Conservation (phyloP, 192 early-diverging fungal genomes). For the Backusella tarrabulga region DNA sequence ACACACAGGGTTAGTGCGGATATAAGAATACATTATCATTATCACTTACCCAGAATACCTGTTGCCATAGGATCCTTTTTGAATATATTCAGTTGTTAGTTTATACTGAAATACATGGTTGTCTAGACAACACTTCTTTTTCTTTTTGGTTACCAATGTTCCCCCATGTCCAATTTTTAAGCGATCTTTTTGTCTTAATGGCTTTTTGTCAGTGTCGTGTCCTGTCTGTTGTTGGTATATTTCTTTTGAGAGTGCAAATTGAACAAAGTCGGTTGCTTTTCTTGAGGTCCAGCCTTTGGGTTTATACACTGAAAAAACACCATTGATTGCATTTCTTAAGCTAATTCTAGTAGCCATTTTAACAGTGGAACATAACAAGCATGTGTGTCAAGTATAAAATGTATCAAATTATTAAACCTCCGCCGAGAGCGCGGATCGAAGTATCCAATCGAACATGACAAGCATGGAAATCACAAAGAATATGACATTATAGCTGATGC, state of each 20-base stretch:
- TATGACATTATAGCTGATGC: too few relatives aligned
- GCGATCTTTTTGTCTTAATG: conserved; percentile 21
- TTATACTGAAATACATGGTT: neutral
- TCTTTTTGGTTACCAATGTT: conserved; percentile 31
- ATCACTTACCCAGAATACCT: conserved; percentile 46
- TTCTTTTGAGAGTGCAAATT: conserved; percentile 27
- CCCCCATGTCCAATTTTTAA: conserved; percentile 60
- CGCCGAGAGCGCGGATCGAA: neutral
- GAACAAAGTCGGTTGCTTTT: conserved; percentile 37
- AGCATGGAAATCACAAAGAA: too few relatives aligned
- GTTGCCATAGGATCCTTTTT: conserved; percentile 49
- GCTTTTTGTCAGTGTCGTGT: conserved; percentile 8
- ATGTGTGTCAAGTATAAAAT: neutral
- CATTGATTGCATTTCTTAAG: conserved; percentile 32
- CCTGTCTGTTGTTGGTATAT: conserved; percentile 7
- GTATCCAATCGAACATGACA: too few relatives aligned
- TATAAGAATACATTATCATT: neutral
- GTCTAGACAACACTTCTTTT: neutral
- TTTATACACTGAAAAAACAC: conserved; percentile 50
- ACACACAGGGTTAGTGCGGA: neutral
- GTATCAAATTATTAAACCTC: neutral
- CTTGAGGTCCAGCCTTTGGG: conserved; percentile 45
- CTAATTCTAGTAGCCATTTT: neutral
- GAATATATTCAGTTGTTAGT: neutral
- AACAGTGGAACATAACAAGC: neutral